These are phyloP conservation scores for Phytophthora fragariae DNA, from an alignment of 352 stramenopile genomes.

Conservation along the genomic window DNA sequence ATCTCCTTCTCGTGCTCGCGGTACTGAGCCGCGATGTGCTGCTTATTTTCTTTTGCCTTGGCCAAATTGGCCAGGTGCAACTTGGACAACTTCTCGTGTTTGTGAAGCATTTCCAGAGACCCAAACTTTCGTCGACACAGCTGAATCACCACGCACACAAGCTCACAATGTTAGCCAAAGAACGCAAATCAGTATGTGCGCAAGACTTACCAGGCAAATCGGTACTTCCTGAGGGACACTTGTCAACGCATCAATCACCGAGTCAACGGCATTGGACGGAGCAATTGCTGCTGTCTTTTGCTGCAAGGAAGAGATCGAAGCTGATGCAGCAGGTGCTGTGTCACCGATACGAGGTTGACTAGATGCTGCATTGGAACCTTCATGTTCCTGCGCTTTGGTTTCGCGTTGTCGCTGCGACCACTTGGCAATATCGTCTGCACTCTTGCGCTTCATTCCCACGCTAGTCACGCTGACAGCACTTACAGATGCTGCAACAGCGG, in stretches of 20 bases:
- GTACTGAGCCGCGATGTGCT: conserved; percentile 64
- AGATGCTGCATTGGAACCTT: not conserved
- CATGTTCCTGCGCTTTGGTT: conserved; percentile 19
- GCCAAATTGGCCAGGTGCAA: conserved; percentile 79
- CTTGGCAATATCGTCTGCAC: conserved; percentile 82
- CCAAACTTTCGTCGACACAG: conserved; percentile 85
- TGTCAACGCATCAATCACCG: conserved; percentile 48
- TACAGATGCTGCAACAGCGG: conserved; percentile 2
- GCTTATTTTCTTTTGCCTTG: conserved; percentile 80
- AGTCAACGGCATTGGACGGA: conserved; percentile 18
- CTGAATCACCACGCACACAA: conserved; percentile 35
- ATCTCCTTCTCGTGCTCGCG: conserved; percentile 67
- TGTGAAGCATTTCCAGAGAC: conserved; percentile 74
- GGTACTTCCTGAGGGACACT: conserved; percentile 62
- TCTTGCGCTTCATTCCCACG: conserved; percentile 74
- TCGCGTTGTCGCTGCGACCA: conserved; percentile 74
- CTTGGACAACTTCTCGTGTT: conserved; percentile 83
- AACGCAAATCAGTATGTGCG: not conserved
- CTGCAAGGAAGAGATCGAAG: not conserved
- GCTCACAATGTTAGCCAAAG: conserved; percentile 1
- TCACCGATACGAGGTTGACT: not conserved
- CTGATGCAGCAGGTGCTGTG: not conserved
- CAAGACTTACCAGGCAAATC: conserved; percentile 78
- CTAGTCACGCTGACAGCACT: conserved; percentile 23
- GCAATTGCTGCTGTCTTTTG: not conserved